Base-by-base conservation (phyloP, 73 alveolate genomes). In the Diophrys sp. region DNA sequence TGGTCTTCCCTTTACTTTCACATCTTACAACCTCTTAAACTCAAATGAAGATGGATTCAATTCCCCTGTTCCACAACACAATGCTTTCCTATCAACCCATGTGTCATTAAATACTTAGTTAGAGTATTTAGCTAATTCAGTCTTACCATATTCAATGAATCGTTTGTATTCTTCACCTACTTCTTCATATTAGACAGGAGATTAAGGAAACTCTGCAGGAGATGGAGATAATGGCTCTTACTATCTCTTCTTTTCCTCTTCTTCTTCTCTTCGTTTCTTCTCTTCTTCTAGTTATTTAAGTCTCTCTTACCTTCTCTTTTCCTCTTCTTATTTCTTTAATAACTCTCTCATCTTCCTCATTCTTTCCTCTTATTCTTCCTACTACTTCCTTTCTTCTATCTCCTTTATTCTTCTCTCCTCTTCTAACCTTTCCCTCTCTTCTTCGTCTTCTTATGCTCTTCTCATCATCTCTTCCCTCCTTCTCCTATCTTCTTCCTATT, bases 401-500 rank as follows among this genome's bases (percentile, higher is more conserved):
- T 87, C 87, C 14, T 73, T 70, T 28, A 32, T 72, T 24, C 66
- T 78, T 56, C 27, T 71, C 33, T 85, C 85, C 71, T 83, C 31
- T 54, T 85, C 83, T 68, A 23, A 29, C 34, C 24, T 54, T 67
- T 33, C 71, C 74, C 54, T 79, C 70, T 66, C 33, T 54, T 83
- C 73, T 78, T 57, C 67, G 82, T 79, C 33, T 55, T 78, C 33
- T n/a, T 71, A 31, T 78, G 72, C 55, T 77, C 27, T 54, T 79
- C 83, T 68, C 71, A 34, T 30, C 56, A 68, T 56, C 2, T 26
- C 34, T 18, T 33, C 71, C 44, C 71, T 67, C 54, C 76, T 56
- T 53, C 33, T 87, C 75, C 74, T 82, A 71, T 87, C 31, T 74
- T 62, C 62, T 68, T 71, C 87, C 73, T 70, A 62, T 56, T 54